phyloP scores from a whole-genome alignment of 2,329 filamentous ascomycete genomes.

The Pseudocercospora fijiensis region DNA sequence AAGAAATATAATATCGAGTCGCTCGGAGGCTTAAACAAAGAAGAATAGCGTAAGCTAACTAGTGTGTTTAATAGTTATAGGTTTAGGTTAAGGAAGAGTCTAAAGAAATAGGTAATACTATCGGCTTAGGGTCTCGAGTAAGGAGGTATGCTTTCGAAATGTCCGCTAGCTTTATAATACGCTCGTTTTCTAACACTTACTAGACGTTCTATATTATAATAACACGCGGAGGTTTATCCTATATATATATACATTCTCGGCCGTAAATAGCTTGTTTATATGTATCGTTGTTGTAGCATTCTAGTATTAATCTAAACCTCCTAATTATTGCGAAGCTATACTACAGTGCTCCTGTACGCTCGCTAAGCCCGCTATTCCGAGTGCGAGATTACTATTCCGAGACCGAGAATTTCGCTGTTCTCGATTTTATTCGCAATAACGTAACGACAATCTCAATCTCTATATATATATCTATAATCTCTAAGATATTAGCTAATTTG shows the following conservation, averaged over 20 bases:
- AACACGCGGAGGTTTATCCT: not conserved
- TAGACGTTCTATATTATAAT: not conserved
- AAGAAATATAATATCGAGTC: not conserved
- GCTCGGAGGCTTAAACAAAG: not conserved
- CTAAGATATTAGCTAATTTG: too few relatives aligned
- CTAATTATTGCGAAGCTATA: too few relatives aligned
- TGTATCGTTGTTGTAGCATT: too few relatives aligned
- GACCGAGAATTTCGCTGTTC: too few relatives aligned
- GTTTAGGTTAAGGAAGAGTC: not conserved
- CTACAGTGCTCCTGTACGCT: too few relatives aligned
- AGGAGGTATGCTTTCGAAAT: not conserved
- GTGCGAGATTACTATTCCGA: too few relatives aligned
- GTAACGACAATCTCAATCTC: too few relatives aligned
- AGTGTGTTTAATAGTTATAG: not conserved
- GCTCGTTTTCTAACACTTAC: not conserved
- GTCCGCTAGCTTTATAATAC: not conserved
- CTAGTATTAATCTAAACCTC: too few relatives aligned
- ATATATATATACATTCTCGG: not conserved
- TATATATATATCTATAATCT: too few relatives aligned
- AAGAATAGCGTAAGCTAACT: not conserved
- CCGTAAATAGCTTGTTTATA: not conserved
- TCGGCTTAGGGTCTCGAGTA: not conserved
- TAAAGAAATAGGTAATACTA: not conserved
- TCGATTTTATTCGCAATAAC: too few relatives aligned
- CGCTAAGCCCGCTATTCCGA: too few relatives aligned